Percentiles rank a stretch among this genome's conserved stretches.
phyloP scores from a whole-genome alignment of 2,329 filamentous ascomycete species.

The Fusarium concolor region DNA sequence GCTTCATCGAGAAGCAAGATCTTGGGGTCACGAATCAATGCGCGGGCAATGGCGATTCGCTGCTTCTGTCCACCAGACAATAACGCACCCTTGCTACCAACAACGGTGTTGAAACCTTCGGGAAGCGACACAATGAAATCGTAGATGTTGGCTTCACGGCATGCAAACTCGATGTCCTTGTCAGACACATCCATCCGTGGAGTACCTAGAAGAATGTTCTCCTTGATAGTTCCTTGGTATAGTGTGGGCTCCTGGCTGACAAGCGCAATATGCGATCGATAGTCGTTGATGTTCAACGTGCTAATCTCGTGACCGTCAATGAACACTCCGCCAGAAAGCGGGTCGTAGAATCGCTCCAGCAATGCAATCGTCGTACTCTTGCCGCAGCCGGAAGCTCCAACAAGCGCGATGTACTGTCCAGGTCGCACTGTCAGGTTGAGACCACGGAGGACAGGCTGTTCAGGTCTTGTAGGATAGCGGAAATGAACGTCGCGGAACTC shows the following conservation, averaged over 20 bases:
- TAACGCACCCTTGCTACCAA: constrained; percentile 87
- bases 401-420: constrained; percentile 87
- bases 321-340: constrained; percentile 80
- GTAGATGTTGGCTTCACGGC: constrained; percentile 91
- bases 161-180: constrained; percentile 79
- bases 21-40: constrained; percentile 89
- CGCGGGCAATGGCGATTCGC: constrained; percentile 91
- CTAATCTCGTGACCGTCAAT: constrained; percentile 88
- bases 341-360: constrained; percentile 94
- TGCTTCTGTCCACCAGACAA: constrained; percentile 95
- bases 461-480: constrained; percentile 89
- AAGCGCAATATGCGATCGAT: constrained; percentile 84
- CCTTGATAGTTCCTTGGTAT: constrained; percentile 90
- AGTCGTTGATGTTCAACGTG: constrained; percentile 84
- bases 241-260: constrained; percentile 95
- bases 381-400: constrained; percentile 93
- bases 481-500: constrained; percentile 96
- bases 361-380: constrained; percentile 93
- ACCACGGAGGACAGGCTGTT: constrained; percentile 91
- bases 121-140: constrained; percentile 89
- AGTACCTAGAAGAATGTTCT: constrained; percentile 88
- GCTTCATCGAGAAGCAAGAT: constrained; percentile 87
- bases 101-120: constrained; percentile 86
- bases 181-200: constrained; percentile 76
- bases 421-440: constrained; percentile 79